Evolutionary conservation across 1,139 yeast genomes (phyloP).

Genomic region (Meyerozyma guilliermondii): DNA sequence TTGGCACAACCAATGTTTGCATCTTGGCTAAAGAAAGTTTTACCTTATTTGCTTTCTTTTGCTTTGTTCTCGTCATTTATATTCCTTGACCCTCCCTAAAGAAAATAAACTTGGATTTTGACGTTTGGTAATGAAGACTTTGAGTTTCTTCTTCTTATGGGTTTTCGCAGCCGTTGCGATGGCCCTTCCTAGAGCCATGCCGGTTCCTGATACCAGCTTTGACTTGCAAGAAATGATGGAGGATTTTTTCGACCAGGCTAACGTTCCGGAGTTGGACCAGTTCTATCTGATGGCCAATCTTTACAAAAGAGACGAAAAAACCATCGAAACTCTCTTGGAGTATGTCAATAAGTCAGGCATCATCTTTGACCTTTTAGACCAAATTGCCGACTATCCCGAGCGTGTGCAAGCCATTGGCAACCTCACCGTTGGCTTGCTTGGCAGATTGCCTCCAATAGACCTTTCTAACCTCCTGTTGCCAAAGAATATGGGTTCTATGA

Average conservation of each 20-base stretch:
- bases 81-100: not conserved
- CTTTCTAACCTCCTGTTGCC: constrained; percentile 3
- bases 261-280: constrained; percentile 2
- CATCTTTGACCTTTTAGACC: constrained; percentile 32
- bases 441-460: constrained; percentile 3
- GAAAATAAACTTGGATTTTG: too few relatives aligned
- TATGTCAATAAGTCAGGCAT: constrained; percentile 34
- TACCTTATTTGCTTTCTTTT: not conserved
- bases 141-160: constrained; percentile 5
- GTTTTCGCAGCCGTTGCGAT: constrained; percentile 7
- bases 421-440: constrained; percentile 19
- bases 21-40: not conserved
- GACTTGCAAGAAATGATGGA: constrained; percentile 12
- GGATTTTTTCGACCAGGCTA: constrained; percentile 8
- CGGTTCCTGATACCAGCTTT: constrained; percentile 16
- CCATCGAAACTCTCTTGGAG: constrained; percentile 19
- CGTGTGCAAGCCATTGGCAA: constrained; percentile 27
- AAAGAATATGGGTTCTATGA: constrained; percentile 14
- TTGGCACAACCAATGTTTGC: not conserved
- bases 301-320: constrained; percentile 15
- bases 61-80: not conserved
- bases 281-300: constrained; percentile 1
- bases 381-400: constrained; percentile 27
- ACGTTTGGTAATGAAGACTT: constrained; percentile 1
- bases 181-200: constrained; percentile 16